phyloP scores from a whole-genome alignment of 257 asterid species.

The Penstemon eatonii region DNA sequence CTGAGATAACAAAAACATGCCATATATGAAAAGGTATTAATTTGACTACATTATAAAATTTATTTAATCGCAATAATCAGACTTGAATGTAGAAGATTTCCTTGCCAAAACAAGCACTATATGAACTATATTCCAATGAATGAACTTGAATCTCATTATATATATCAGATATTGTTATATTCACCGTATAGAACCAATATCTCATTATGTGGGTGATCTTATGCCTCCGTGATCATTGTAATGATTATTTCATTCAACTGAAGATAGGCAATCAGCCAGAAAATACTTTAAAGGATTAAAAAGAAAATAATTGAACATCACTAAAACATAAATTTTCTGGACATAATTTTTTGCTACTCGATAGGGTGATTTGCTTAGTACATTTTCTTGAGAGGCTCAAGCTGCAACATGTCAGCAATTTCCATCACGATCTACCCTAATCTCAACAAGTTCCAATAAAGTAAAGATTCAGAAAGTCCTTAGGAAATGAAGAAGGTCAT shows the following conservation, averaged over 20 bases:
- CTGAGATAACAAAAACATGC: conserved; percentile 45
- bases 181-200: conserved; percentile 12
- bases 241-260: not conserved
- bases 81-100: conserved; percentile 40
- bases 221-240: conserved; percentile 7
- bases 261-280: conserved; percentile 13
- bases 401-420: conserved; percentile 1
- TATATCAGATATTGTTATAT: conserved; percentile 1
- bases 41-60: conserved; percentile 24
- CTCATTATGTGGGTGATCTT: not conserved
- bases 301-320: not conserved
- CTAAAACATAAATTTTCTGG: not conserved
- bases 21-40: conserved; percentile 21
- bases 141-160: conserved; percentile 6
- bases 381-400: conserved; percentile 20
- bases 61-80: conserved; percentile 26
- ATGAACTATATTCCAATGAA: conserved; percentile 21
- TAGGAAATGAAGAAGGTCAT: conserved; percentile 1
- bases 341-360: conserved; percentile 5
- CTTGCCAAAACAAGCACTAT: conserved; percentile 26
- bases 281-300: not conserved
- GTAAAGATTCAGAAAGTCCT: conserved; percentile 14
- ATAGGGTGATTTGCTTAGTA: conserved; percentile 2
- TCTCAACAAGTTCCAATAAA: not conserved
- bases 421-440: not conserved